Base-by-base conservation (phyloP, 2,329 filamentous ascomycete genomes). In the Epichloe amarillans region DNA sequence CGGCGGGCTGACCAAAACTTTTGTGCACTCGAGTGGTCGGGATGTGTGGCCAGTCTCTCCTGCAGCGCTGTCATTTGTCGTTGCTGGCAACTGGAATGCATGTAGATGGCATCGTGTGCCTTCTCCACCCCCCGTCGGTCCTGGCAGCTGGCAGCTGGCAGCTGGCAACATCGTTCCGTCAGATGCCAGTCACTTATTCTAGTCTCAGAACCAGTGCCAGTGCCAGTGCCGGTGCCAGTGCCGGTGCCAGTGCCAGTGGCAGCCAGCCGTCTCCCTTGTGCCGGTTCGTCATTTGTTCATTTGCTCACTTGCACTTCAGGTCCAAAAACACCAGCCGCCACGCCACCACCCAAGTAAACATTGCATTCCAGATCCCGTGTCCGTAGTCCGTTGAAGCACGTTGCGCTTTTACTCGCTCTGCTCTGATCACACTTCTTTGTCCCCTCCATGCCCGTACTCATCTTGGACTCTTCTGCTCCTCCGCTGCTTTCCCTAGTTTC, bases 341-440 rank as follows among this genome's bases (percentile, higher is more conserved):
- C 47, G 51, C 52, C 45, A 47, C 47, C 46, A 41, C 38, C 47
- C 45, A 48, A 33, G 52, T 47, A 50, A 56, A 54, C 50, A 53
- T 55, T 58, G 51, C 56, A 58, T 58, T 58, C 56, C 55, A 56
- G 42, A 42, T 50, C 41, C 12, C 40, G 38, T 17, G 36, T 37
- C 37, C 14, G 5, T 38, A 17, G 44, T 40, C 49, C 38, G 46
- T 33, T 38, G 37, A 37, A 48, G 35, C 30, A 3, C 30, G 21
- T 23, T 49, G 39, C 36, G 19, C 46, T 52, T 48, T 47, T 51
- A 40, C 51, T 55, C 39, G 26, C 26, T 54, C 40, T 53, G 49
- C 50, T 49, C 52, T 37, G 19, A 41, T 23, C 46, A 40, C 40
- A 15, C 5, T 36, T 46, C n/a, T 41, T 23, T 36, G 17, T 41